Evolutionary conservation across 352 stramenopile genomes (phyloP).

Genomic region (Pythium scleroteichum): DNA sequence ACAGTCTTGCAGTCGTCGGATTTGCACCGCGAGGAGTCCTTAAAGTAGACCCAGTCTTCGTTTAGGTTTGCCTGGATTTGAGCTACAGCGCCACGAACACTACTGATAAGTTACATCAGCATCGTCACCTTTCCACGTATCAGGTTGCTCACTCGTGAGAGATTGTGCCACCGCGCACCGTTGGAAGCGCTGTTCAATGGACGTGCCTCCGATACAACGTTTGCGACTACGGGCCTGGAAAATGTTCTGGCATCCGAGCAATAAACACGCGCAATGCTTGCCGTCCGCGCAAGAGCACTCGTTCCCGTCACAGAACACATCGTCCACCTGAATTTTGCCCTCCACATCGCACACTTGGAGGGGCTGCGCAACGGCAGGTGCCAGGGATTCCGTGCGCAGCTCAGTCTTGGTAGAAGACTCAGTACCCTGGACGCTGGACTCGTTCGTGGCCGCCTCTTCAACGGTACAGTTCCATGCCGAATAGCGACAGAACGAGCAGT

Average conservation of each 20-base stretch:
- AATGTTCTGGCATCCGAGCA: slow-evolving; percentile 68
- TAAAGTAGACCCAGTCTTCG: slow-evolving; percentile 76
- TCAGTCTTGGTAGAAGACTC: slow-evolving; percentile 5
- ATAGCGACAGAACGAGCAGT: slow-evolving; percentile 64
- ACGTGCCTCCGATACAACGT: slow-evolving; percentile 58
- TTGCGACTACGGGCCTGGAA: slow-evolving; percentile 69
- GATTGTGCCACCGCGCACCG: slow-evolving; percentile 47
- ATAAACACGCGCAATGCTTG: slow-evolving; percentile 60
- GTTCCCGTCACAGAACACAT: slow-evolving; percentile 74
- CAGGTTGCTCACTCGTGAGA: slow-evolving; percentile 45
- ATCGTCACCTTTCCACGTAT: too few species aligned
- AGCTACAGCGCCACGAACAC: slow-evolving; percentile 13
- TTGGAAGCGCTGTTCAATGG: slow-evolving; percentile 51
- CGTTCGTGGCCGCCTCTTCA: slow-evolving; percentile 6
- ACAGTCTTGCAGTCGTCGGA: slow-evolving; percentile 67
- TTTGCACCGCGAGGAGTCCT: slow-evolving; percentile 44
- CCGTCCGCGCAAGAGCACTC: slow-evolving; percentile 54
- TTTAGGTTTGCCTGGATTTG: slow-evolving; percentile 52
- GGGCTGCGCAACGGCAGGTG: background rate
- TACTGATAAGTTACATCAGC: too few species aligned
- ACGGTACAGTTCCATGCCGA: slow-evolving; percentile 64
- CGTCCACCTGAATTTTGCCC: slow-evolving; percentile 72
- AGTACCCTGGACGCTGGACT: slow-evolving; percentile 14
- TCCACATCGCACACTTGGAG: slow-evolving; percentile 56
- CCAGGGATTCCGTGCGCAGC: slow-evolving; percentile 13